Evolutionary conservation across 148 eudicot species (phyloP).

Genomic region (Pharnaceum exiguum): DNA sequence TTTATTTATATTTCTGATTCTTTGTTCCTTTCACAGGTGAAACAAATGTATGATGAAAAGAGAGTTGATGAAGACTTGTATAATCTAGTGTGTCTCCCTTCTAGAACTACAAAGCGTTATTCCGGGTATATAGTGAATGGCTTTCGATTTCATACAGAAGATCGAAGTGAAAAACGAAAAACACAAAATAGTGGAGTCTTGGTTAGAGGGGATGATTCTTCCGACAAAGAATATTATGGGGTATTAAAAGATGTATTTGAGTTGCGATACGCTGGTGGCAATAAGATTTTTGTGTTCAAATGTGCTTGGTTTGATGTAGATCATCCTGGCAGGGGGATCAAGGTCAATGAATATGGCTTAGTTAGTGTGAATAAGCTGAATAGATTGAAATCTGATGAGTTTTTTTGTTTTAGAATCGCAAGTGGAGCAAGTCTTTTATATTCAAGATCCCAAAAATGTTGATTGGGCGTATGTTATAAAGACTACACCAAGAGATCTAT

Average conservation of each 20-base stretch:
- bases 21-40: neutral
- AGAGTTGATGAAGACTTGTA: neutral
- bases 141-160: neutral
- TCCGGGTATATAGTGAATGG: neutral
- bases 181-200: neutral
- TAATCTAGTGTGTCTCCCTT: slow-evolving; percentile 4
- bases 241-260: neutral
- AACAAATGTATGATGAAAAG: neutral
- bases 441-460: neutral
- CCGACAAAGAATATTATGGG: slow-evolving; percentile 11
- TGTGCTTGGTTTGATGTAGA: slow-evolving; percentile 10
- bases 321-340: neutral
- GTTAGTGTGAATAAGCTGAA: neutral
- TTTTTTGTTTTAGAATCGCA: slow-evolving; percentile 1
- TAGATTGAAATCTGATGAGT: neutral
- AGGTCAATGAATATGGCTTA: neutral
- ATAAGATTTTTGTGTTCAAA: neutral
- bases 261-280: neutral
- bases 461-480: neutral
- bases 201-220: slow-evolving; percentile 1
- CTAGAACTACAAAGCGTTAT: neutral
- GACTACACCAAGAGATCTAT: neutral
- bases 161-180: neutral
- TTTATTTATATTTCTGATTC: neutral
- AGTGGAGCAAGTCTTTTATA: neutral